Evolutionary conservation across 345 rosid genomes (phyloP), one percentile per base, ranked within the genome.

Genomic region (Anastatica hierochuntica): DNA sequence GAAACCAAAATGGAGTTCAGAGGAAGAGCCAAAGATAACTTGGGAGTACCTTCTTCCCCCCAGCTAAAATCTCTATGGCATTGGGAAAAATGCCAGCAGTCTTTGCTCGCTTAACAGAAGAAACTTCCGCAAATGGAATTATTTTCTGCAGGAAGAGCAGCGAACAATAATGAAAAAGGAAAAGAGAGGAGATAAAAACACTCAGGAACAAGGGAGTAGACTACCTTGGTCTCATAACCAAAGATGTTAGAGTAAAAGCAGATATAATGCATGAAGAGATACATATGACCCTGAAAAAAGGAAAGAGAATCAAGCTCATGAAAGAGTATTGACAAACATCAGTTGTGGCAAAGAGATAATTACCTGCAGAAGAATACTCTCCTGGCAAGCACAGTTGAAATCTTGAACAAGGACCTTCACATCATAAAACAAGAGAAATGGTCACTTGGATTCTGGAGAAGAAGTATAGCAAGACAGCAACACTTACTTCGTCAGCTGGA

Each of bases 221-320:
- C 39, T 78, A 88, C 98, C 96, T 92, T 92, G 23, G 98, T 92
- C 79, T 92, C 98, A 76, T 79, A 92, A 45, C 98, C 98, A 81
- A 92, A 92, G 55, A 92, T 92, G 76, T 92, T 92, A 39, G 98
- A 87, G 67, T 92, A 92, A 72, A 92, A 92, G 78, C 98, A 92
- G 66, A 87, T 73, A 64, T 68, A 67, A 55, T 62, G 92, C 48
- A 70, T 63, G 62, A 90, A 90, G 58, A 90, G 82, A 77, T 87
- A 90, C 94, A 90, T 84, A 61, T 87, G 98, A 52, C 98, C 98
- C 98, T 87, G 89, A 68, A 73, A 33, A 42, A 69, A 12, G 61
- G 35, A 53, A 53, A 23, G 64, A 17, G n/a, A n/a, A n/a, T n/a
- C n/a, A 45, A 24, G 15, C n/a, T 23, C 21, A 18, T 24, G 17